Evolutionary conservation across 1,284 basidiomycete species (phyloP).

Genomic region (Ceratobasidium sp.): DNA sequence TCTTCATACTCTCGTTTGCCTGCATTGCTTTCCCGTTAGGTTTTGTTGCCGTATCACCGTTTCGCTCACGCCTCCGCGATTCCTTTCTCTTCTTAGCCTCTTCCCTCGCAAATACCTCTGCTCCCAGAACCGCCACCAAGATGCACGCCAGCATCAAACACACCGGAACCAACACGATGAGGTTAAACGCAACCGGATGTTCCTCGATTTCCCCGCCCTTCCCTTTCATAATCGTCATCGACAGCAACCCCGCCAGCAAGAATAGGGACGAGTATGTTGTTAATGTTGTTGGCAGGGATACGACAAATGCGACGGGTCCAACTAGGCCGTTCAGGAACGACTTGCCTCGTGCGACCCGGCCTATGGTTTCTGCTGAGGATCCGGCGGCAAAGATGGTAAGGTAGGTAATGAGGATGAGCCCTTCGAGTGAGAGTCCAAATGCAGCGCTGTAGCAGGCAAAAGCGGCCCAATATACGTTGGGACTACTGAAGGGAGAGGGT

Average conservation of each 20-base stretch:
- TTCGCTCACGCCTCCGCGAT: not conserved
- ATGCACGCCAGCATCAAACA: not conserved
- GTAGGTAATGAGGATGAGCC: conserved; percentile 32
- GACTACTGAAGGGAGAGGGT: conserved; percentile 28
- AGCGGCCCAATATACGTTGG: conserved; percentile 21
- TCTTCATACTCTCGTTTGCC: not conserved
- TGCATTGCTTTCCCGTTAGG: not conserved
- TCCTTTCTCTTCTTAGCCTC: not conserved
- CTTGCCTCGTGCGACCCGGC: conserved; percentile 27
- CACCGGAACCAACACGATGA: not conserved
- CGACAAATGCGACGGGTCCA: conserved; percentile 28
- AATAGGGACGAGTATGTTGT: conserved; percentile 33
- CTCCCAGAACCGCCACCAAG: not conserved
- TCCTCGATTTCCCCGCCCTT: not conserved
- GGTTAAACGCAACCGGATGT: not conserved
- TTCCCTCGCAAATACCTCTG: not conserved
- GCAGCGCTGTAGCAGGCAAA: conserved; percentile 18
- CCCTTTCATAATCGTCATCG: conserved; percentile 24
- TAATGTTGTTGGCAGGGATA: conserved; percentile 21
- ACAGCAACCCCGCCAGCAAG: conserved; percentile 18
- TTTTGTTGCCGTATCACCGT: not conserved
- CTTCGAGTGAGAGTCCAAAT: conserved; percentile 33
- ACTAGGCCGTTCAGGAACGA: conserved; percentile 13
- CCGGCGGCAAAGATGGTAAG: conserved; percentile 33
- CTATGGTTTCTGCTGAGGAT: conserved; percentile 22